phyloP scores from a whole-genome alignment of 805 yeast species.

The Wickerhamiella bombiphila region DNA sequence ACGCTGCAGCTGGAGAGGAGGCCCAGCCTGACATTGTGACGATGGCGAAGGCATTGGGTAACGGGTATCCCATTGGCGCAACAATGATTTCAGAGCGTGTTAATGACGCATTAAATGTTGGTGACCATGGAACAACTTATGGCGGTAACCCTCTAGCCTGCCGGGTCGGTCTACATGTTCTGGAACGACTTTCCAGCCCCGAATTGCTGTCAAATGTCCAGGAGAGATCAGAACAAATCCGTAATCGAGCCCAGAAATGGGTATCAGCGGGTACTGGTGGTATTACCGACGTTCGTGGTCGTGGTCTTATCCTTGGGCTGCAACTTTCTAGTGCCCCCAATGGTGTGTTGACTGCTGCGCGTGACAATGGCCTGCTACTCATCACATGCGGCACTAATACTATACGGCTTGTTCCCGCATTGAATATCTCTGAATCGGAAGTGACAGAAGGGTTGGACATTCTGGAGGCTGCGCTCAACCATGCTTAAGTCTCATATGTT shows the following conservation, averaged over 20 bases:
- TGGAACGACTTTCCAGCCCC: constrained; percentile 47
- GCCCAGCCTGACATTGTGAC: constrained; percentile 84
- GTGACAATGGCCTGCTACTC: constrained; percentile 66
- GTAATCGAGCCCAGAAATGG: constrained; percentile 26
- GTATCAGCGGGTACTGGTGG: constrained; percentile 25
- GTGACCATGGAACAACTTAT: constrained; percentile 96
- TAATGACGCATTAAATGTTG: constrained; percentile 58
- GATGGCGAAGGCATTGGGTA: constrained; percentile 91
- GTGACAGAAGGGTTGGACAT: constrained; percentile 59
- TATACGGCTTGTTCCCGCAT: constrained; percentile 80
- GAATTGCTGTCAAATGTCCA: constrained; percentile 48
- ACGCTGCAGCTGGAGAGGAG: constrained; percentile 45
- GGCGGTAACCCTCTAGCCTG: constrained; percentile 95
- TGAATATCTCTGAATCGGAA: constrained; percentile 59
- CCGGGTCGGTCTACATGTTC: constrained; percentile 63
- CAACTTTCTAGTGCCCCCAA: constrained; percentile 55
- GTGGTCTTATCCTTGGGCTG: constrained; percentile 75
- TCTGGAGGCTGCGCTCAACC: constrained; percentile 39
- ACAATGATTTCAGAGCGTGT: constrained; percentile 73
- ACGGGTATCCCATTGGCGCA: constrained; percentile 94
- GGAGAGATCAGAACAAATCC: constrained; percentile 43
- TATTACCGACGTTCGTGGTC: constrained; percentile 65
- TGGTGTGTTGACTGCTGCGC: constrained; percentile 48
- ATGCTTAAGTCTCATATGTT: background rate
- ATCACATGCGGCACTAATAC: constrained; percentile 91